Evolutionary conservation across 768 basidiomycete genomes (phyloP).

Genomic region (Rhizopogon rudus): DNA sequence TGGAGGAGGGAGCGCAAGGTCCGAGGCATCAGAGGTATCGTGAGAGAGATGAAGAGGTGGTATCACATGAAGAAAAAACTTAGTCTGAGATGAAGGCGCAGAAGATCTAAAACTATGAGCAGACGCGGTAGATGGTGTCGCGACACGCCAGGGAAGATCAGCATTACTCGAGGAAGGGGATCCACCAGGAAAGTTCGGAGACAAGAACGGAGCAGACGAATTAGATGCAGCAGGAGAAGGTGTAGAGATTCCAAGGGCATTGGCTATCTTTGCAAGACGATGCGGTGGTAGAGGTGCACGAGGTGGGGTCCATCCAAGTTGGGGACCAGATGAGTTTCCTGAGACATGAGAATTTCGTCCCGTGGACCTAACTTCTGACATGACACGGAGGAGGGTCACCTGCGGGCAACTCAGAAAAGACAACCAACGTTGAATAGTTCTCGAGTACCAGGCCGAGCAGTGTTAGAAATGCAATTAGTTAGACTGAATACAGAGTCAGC

Average conservation of each 20-base stretch:
- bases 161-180: conserved; percentile 13
- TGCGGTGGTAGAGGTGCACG: conserved; percentile 71
- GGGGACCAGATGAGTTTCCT: conserved; percentile 7
- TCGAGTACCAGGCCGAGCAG: not conserved
- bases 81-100: conserved; percentile 43
- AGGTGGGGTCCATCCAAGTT: conserved; percentile 51
- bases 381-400: not conserved
- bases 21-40: conserved; percentile 34
- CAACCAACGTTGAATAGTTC: not conserved
- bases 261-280: conserved; percentile 77
- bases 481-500: no score
- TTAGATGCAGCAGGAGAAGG: conserved; percentile 53
- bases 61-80: conserved; percentile 77
- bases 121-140: conserved; percentile 40
- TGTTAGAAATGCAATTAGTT: not conserved
- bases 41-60: conserved; percentile 73
- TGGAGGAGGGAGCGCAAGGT: conserved; percentile 47
- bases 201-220: conserved; percentile 9
- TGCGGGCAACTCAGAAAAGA: not conserved
- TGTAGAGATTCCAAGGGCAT: conserved; percentile 77
- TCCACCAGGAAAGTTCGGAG: conserved; percentile 9
- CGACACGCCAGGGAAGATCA: conserved; percentile 42
- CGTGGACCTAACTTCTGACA: conserved; percentile 10
- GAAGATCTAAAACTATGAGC: conserved; percentile 34
- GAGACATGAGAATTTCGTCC: conserved; percentile 11